Conservation (phyloP, 208 protist species). For the Wallacemonas sp. region DNA sequence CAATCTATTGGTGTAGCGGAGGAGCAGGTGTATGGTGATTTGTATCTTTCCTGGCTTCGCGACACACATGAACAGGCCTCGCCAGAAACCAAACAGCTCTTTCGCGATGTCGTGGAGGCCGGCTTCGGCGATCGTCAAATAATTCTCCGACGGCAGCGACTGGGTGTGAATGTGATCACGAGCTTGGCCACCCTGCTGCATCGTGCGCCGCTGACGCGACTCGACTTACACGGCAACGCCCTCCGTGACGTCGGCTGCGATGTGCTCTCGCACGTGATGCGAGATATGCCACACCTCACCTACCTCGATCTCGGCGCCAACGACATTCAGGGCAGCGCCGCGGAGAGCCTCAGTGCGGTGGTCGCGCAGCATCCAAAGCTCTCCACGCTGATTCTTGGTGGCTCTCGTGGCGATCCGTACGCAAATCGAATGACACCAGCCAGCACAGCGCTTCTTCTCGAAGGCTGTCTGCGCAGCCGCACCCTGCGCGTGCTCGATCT, state of each 20-base stretch:
- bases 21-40: conserved; percentile 85
- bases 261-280: conserved; percentile 69
- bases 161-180: conserved; percentile 75
- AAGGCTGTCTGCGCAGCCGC: conserved; percentile 73
- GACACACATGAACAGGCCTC: conserved; percentile 89
- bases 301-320: conserved; percentile 87
- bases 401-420: conserved; percentile 59
- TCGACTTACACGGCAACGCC: conserved; percentile 85
- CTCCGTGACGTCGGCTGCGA: conserved; percentile 86
- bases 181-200: conserved; percentile 70
- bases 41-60: conserved; percentile 84
- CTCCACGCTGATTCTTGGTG: conserved; percentile 74
- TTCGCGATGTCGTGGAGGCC: conserved; percentile 75
- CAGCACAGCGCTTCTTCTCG: conserved; percentile 59
- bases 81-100: conserved; percentile 66
- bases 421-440: conserved; percentile 65
- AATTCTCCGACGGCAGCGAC: conserved; percentile 60
- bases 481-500: conserved; percentile 73
- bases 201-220: conserved; percentile 57
- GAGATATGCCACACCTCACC: conserved; percentile 58
- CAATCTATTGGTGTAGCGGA: conserved; percentile 61
- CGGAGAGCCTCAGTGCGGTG: conserved; percentile 54
- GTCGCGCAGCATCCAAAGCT: conserved; percentile 74
- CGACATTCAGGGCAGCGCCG: conserved; percentile 64
- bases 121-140: conserved; percentile 71